Evolutionary conservation across 2,329 filamentous ascomycete genomes (phyloP).

Genomic region (Mycocentrospora acerina): DNA sequence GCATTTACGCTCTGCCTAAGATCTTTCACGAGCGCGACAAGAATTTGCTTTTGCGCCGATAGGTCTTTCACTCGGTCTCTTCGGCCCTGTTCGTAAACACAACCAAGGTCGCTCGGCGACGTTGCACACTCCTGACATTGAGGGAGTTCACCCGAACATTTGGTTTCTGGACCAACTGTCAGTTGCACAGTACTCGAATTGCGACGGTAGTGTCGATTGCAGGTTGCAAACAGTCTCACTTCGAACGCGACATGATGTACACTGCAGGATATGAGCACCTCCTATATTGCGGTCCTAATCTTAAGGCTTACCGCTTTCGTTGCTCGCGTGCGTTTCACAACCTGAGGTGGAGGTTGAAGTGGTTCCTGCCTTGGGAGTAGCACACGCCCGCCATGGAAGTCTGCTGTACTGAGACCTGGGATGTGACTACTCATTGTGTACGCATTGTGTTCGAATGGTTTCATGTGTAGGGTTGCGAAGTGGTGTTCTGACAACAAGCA

Average conservation of each 20-base stretch:
- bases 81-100: conserved; percentile 1
- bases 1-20: background rate
- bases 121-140: background rate
- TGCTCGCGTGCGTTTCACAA: background rate
- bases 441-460: too few species aligned
- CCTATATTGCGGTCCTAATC: background rate
- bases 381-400: conserved; percentile 2
- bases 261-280: background rate
- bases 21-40: conserved; percentile 2
- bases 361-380: conserved; percentile 1
- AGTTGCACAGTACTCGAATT: background rate
- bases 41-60: background rate
- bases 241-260: conserved; percentile 1
- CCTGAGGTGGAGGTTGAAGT: background rate
- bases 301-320: conserved; percentile 1
- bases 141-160: background rate
- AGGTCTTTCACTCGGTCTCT: conserved; percentile 1
- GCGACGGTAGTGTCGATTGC: too few species aligned
- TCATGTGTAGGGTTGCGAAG: too few species aligned
- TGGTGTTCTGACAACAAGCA: too few species aligned
- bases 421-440: too few species aligned
- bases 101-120: background rate
- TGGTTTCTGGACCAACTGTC: background rate
- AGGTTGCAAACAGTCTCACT: background rate
- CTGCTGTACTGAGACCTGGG: background rate